Evolutionary conservation across 1,139 yeast species (phyloP), one percentile per base, ranked within the genome.

Genomic region (Sugiyamaella pinicola): DNA sequence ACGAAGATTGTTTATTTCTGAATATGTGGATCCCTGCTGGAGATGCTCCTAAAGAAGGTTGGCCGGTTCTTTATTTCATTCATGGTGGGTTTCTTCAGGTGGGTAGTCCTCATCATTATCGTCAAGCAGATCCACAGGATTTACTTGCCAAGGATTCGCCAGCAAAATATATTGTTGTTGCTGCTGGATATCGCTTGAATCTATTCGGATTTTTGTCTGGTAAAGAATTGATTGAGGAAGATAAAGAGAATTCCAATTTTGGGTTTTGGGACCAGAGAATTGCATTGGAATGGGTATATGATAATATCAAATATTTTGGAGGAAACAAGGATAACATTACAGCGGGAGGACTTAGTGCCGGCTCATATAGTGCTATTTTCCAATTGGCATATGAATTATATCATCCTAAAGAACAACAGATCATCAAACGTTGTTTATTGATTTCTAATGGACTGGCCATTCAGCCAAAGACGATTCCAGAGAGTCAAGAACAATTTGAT

Each of bases 11-110:
- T 52, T 64, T 68, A 13, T 71, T 68, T 52, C 57, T 67, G 48
- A 75, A 75, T 56, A 72, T 75, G 17, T 74, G 74, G 74, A 61
- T 71, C n/a, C 77, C 77, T 8, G 63, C 66, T 2, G 64, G 67
- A n/a, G 61, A 60, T 21, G 61, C 67, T 45, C 76, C 74, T 3
- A 65, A 57, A 12, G 47, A 44, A 18, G 76, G 76, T 1, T 73
- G 74, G 74, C 77, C 78, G 1, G 77, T 74, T 17, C 52, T 71
- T 42, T 58, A 69, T 29, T 74, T 68, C 55, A 69, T 74, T 46
- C 78, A 74, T 58, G 78, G 77, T 26, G 77, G 77, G 4, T 73
- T 71, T 68, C 60, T 74, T 22, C 78, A 73, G 55, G 69, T 68
- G 38, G 74, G 74, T 7, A 60, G 64, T 15, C 74, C 77, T 4